Conservation (phyloP, 805 yeast species). For the Schwanniomyces sp. region DNA sequence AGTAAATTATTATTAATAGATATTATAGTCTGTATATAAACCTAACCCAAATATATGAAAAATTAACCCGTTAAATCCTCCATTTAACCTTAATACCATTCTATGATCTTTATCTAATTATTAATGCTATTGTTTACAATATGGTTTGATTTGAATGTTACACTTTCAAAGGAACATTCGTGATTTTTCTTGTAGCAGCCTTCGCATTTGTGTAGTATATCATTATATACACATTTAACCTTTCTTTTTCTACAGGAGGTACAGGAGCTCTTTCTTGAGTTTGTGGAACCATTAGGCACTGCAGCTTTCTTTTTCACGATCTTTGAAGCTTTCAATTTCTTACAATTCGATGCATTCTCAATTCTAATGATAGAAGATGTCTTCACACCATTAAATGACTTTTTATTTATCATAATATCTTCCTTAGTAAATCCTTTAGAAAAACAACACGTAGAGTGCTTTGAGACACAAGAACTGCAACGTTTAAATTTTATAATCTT, state of each 20-base stretch:
- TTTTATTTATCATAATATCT: slow-evolving; percentile 46
- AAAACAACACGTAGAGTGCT: slow-evolving; percentile 49
- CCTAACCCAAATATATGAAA: neutral
- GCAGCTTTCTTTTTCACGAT: neutral
- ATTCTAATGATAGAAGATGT: neutral
- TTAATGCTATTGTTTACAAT: neutral
- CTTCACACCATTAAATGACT: slow-evolving; percentile 11
- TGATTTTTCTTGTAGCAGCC: slow-evolving; percentile 40
- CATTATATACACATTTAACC: slow-evolving; percentile 40
- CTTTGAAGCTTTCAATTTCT: neutral
- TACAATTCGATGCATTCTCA: neutral
- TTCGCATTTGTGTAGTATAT: slow-evolving; percentile 32
- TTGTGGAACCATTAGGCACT: slow-evolving; percentile 3
- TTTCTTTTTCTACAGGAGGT: slow-evolving; percentile 42
- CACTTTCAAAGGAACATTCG: slow-evolving; percentile 30
- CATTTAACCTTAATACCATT: neutral
- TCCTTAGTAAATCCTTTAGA: slow-evolving; percentile 68
- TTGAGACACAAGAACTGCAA: slow-evolving; percentile 55
- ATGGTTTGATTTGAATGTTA: neutral
- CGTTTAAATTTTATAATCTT: slow-evolving; percentile 51
- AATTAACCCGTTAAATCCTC: neutral
- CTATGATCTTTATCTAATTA: neutral
- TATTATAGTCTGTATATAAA: neutral
- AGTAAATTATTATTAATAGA: neutral
- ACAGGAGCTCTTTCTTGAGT: slow-evolving; percentile 37